Percentiles rank a stretch among this genome's conserved stretches.
phyloP scores from a whole-genome alignment of 352 stramenopile genomes.

The Phytophthora europaea region DNA sequence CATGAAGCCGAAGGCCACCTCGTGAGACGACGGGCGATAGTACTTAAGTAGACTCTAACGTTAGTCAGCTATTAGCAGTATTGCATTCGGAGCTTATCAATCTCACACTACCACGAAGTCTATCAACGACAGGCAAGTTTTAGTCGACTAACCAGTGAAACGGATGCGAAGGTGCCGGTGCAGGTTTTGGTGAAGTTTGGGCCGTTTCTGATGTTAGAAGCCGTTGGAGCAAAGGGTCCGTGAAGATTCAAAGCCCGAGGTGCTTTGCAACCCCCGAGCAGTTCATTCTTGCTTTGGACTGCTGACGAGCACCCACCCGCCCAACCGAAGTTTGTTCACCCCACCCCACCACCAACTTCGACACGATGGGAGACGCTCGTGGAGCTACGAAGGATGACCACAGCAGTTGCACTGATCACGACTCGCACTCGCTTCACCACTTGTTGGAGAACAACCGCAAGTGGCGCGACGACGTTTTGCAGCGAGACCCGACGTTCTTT shows the following conservation, averaged over 20 bases:
- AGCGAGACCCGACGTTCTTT: conserved; percentile 73
- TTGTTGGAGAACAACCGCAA: conserved; percentile 78
- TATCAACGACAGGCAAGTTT: too few relatives aligned
- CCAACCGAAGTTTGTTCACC: neutral
- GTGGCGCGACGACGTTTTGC: conserved; percentile 69
- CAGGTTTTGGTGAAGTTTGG: neutral
- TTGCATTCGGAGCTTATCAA: neutral
- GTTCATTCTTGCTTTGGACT: conserved; percentile 20
- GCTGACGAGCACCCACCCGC: neutral
- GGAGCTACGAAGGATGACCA: conserved; percentile 28
- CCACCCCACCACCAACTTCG: neutral
- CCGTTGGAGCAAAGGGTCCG: neutral
- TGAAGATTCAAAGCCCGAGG: conserved; percentile 8
- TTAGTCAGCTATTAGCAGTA: neutral
- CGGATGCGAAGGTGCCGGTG: conserved; percentile 16
- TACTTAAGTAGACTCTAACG: neutral
- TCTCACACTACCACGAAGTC: neutral
- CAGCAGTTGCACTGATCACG: conserved; percentile 28
- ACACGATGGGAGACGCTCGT: conserved; percentile 16
- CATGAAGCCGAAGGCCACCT: conserved; percentile 27
- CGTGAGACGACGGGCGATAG: conserved; percentile 1
- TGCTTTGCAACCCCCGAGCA: neutral
- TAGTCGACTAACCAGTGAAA: conserved; percentile 3
- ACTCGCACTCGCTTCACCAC: conserved; percentile 44
- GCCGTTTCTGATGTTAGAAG: too few relatives aligned